These are phyloP conservation scores for Starmerella khaoyaiensis DNA, from an alignment of 805 yeast species.

Conservation along the genomic window DNA sequence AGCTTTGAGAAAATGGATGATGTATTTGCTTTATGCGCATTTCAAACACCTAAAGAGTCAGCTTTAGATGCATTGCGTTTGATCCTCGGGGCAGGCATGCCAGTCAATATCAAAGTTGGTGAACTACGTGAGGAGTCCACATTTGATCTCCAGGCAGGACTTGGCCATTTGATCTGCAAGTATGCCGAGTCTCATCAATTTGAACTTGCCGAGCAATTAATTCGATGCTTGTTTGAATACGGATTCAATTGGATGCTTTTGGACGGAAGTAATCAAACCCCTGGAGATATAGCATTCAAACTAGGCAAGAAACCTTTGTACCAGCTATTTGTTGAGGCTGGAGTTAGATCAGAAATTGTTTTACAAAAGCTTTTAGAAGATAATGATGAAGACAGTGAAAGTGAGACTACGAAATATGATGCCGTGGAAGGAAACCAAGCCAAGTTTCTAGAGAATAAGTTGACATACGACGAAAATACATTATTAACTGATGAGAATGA, in stretches of 20 bases:
- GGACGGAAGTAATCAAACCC: slow-evolving; percentile 60
- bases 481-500: slow-evolving; percentile 65
- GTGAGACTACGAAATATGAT: too few species aligned
- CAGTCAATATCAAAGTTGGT: slow-evolving; percentile 20
- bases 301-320: slow-evolving; percentile 34
- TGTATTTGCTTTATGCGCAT: slow-evolving; percentile 13
- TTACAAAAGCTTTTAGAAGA: slow-evolving; percentile 45
- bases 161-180: slow-evolving; percentile 19
- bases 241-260: slow-evolving; percentile 89
- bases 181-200: slow-evolving; percentile 12
- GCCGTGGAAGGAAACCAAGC: slow-evolving; percentile 35
- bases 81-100: slow-evolving; percentile 22
- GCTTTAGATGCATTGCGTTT: slow-evolving; percentile 18
- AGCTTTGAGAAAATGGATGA: slow-evolving; percentile 2
- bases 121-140: slow-evolving; percentile 18
- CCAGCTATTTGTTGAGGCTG: slow-evolving; percentile 55
- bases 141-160: slow-evolving; percentile 17
- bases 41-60: slow-evolving; percentile 16
- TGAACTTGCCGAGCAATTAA: slow-evolving; percentile 32
- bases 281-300: slow-evolving; percentile 66
- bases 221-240: slow-evolving; percentile 54
- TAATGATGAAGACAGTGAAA: slow-evolving; percentile 15
- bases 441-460: slow-evolving; percentile 49
- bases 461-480: slow-evolving; percentile 48
- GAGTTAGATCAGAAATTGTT: slow-evolving; percentile 76